Base-by-base conservation (phyloP, 208 protist species). In the Wallacemonas sp. region DNA sequence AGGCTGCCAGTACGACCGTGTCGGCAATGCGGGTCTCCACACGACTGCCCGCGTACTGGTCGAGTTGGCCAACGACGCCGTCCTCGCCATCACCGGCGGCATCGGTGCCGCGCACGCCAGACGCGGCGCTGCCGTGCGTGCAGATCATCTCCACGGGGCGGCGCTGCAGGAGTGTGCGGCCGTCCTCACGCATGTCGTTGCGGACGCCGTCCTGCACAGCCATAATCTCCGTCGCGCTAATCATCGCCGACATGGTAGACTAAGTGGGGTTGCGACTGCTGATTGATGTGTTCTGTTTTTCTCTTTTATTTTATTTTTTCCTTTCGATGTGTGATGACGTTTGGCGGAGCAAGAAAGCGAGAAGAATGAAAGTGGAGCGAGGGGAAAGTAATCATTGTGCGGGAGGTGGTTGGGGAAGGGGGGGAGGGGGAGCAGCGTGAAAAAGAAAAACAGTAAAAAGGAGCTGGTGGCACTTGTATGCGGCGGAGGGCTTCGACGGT, bases 101-200 rank as follows among this genome's bases (percentile, higher is more conserved):
- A 18, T 49, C 52, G 4, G 29, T 23, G 52, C 23, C 41, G 48
- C 29, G 20, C 31, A 36, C 16, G 33, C 45, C 48, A 26, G 50
- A 28, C 16, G 44, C 29, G 14, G 38, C 25, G 14, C 26, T 29
- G 28, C 32, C 23, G 41, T 20, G 25, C 5, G 68, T 46, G 32
- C 68, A 79, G 23, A 33, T 68, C 41, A 90, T 41, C 36, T 68
- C 70, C 38, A 90, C 72, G 0, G 78, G 84, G 1, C 89, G 84
- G 36, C 79, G 89, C 81, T 93, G 89, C 64, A 92, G 75, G 39
- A 92, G 82, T 3, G 81, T 82, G 32, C 89, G 86, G 20, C 89
- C 89, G 61, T 95, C 89, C 46, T 81, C 74, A 20, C 89, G 84
- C 8, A 89, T 72, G 57, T 91, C 85, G 57, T 85, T 74, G 25